A percentile compares a stretch with the other conserved stretches of the same genome.
phyloP scores from a whole-genome alignment of 1,139 yeast genomes.

The Candida sp. region DNA sequence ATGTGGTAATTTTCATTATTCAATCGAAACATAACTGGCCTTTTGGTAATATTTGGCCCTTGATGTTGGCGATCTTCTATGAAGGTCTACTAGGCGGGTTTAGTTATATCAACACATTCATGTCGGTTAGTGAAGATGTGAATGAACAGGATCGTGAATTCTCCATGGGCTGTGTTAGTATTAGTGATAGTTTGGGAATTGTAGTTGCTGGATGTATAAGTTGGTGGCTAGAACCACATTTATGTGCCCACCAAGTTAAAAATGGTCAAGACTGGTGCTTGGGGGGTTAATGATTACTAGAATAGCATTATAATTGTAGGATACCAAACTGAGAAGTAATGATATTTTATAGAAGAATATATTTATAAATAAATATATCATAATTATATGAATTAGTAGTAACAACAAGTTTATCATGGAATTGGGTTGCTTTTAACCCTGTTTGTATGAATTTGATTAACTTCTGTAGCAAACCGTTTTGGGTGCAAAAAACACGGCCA shows the following conservation, averaged over 20 bases:
- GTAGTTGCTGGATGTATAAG: constrained; percentile 78
- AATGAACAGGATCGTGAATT: constrained; percentile 65
- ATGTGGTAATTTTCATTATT: constrained; percentile 52
- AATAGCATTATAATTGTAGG: too few species aligned
- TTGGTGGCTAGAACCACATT: constrained; percentile 64
- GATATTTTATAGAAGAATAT: too few species aligned
- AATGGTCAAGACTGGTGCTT: constrained; percentile 66
- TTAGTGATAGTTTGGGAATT: constrained; percentile 88
- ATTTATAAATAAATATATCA: too few species aligned
- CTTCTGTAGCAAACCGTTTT: too few species aligned
- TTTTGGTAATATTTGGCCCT: constrained; percentile 49
- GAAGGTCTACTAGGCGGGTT: constrained; percentile 92
- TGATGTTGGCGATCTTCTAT: constrained; percentile 66
- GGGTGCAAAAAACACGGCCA: too few species aligned
- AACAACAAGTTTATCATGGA: too few species aligned
- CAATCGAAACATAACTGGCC: constrained; percentile 70
- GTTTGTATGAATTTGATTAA: too few species aligned
- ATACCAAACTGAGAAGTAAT: too few species aligned
- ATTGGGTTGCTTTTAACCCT: too few species aligned
- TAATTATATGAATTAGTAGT: too few species aligned
- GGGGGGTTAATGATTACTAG: constrained; percentile 8
- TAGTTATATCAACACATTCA: constrained; percentile 84
- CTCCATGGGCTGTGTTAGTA: constrained; percentile 90
- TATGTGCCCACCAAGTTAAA: constrained; percentile 69
- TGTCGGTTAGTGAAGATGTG: constrained; percentile 67